A percentile compares a stretch with the other conserved stretches of the same genome.
phyloP scores from a whole-genome alignment of 495 filamentous ascomycete species.

The Trichoderma gamsii region DNA sequence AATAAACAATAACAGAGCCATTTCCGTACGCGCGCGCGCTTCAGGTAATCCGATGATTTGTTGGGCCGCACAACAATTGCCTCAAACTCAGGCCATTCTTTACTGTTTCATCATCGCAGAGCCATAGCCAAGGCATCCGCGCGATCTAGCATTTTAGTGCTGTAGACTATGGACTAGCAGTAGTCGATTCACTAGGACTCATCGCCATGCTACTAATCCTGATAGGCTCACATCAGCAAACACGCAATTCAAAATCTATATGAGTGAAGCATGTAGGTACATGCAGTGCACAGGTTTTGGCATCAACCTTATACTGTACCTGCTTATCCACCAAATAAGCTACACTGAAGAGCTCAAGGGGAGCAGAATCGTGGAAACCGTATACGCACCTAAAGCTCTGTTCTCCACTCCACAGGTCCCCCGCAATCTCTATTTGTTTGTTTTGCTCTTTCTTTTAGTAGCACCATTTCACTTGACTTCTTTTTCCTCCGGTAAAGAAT shows the following conservation, averaged over 20 bases:
- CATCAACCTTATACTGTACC: too few species aligned
- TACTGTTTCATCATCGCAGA: background rate
- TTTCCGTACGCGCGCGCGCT: background rate
- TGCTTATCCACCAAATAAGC: background rate
- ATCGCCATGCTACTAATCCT: too few species aligned
- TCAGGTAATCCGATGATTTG: conserved; percentile 4
- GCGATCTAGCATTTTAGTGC: background rate
- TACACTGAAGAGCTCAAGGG: background rate
- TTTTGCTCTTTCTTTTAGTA: too few species aligned
- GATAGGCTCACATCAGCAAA: too few species aligned
- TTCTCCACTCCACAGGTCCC: background rate
- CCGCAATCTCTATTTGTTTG: too few species aligned
- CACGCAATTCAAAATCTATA: too few species aligned
- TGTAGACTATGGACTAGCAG: background rate
- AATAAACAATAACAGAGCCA: background rate
- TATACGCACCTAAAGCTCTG: background rate
- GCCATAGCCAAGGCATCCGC: background rate
- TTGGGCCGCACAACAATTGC: background rate
- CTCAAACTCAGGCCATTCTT: background rate
- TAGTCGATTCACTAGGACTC: too few species aligned
- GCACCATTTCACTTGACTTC: too few species aligned
- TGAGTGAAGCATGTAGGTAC: too few species aligned
- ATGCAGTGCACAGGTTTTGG: too few species aligned
- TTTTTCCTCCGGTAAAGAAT: too few species aligned
- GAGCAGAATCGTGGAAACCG: background rate